phyloP scores from a whole-genome alignment of 1,284 basidiomycete species.

The Peniophora sp. region DNA sequence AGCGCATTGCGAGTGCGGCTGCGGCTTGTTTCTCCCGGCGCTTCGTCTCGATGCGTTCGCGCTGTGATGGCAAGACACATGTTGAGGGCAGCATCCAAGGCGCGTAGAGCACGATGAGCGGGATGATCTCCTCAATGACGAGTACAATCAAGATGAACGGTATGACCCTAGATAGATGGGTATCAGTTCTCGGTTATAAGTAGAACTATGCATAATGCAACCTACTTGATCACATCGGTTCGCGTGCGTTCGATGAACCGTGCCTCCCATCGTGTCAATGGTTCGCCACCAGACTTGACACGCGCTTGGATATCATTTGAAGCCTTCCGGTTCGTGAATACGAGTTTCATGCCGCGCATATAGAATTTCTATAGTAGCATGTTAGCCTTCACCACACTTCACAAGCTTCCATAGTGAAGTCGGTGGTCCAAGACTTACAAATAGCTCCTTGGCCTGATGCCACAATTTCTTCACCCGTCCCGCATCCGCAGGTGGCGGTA shows the following conservation, averaged over 20 bases:
- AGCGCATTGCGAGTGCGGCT: conserved; percentile 25
- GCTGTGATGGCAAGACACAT: conserved; percentile 80
- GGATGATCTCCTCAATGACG: conserved; percentile 75
- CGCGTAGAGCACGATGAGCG: conserved; percentile 80
- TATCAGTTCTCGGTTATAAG: not conserved
- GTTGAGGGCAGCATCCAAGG: conserved; percentile 82
- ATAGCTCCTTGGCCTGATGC: conserved; percentile 64
- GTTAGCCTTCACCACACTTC: conserved; percentile 7
- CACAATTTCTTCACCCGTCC: conserved; percentile 44
- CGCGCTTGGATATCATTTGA: conserved; percentile 46
- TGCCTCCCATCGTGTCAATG: conserved; percentile 55
- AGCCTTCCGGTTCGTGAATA: conserved; percentile 51
- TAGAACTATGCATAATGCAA: conserved; percentile 14
- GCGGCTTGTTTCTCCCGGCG: conserved; percentile 42
- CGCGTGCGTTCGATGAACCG: conserved; percentile 58
- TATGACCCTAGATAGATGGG: conserved; percentile 47
- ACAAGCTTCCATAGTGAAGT: not conserved
- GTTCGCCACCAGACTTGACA: conserved; percentile 44
- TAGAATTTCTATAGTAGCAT: conserved; percentile 63
- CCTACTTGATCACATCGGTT: conserved; percentile 64
- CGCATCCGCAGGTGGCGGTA: conserved; percentile 54
- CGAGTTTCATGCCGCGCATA: conserved; percentile 60
- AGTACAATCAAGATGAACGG: conserved; percentile 75
- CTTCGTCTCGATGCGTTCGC: conserved; percentile 58
- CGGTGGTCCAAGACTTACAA: too few species aligned